Conservation (phyloP, 352 stramenopile species). For the Aphanomyces astaci region DNA sequence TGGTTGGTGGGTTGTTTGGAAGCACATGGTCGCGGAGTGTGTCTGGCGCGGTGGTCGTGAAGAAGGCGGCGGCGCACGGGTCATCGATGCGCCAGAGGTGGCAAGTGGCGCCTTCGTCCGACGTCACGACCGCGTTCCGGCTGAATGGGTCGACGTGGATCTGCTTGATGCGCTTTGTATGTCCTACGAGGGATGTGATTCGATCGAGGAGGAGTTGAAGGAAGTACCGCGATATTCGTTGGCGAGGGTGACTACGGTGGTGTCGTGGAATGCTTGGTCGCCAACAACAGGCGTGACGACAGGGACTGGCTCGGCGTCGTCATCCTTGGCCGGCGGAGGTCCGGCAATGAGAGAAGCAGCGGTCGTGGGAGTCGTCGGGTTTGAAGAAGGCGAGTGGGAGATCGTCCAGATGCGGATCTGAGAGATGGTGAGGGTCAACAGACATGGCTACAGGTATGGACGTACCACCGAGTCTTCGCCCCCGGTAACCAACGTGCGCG, state of each 20-base stretch:
- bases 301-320: slow-evolving; percentile 17
- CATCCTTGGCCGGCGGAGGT: slow-evolving; percentile 24
- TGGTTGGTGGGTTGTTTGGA: background rate
- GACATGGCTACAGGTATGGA: slow-evolving; percentile 40
- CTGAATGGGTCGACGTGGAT: slow-evolving; percentile 74
- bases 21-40: slow-evolving; percentile 29
- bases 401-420: slow-evolving; percentile 24
- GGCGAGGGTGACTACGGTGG: slow-evolving; percentile 50
- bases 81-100: slow-evolving; percentile 76
- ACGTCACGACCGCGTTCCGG: slow-evolving; percentile 69
- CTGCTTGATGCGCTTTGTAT: slow-evolving; percentile 73
- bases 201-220: background rate
- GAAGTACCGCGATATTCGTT: slow-evolving; percentile 42
- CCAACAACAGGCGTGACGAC: slow-evolving; percentile 45
- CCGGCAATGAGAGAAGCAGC: slow-evolving; percentile 29
- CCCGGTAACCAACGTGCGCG: slow-evolving; percentile 66
- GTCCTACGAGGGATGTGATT: slow-evolving; percentile 27
- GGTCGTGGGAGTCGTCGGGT: slow-evolving; percentile 40
- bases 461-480: slow-evolving; percentile 74
- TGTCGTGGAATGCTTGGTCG: slow-evolving; percentile 42
- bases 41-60: slow-evolving; percentile 34
- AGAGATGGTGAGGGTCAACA: background rate
- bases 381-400: slow-evolving; percentile 28
- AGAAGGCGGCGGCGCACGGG: slow-evolving; percentile 35
- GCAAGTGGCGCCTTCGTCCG: slow-evolving; percentile 67